Evolutionary conservation across 352 stramenopile genomes (phyloP).

Genomic region (Phytopythium mirpurense): DNA sequence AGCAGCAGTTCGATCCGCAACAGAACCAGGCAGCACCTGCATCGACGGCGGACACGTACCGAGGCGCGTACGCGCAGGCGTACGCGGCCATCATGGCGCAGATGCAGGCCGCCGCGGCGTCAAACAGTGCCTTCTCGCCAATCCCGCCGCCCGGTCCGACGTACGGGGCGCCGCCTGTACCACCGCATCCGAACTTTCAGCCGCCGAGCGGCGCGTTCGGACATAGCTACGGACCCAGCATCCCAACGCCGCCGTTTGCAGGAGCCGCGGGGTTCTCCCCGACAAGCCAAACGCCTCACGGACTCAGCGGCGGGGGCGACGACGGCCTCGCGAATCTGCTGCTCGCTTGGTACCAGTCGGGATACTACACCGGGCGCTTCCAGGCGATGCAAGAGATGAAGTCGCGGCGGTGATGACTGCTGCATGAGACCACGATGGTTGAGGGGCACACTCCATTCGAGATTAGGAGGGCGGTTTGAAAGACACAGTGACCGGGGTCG

Average conservation of each 20-base stretch:
- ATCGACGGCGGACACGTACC: conserved; percentile 42
- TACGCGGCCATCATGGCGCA: conserved; percentile 63
- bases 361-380: conserved; percentile 76
- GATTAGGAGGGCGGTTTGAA: too few relatives aligned
- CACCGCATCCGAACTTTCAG: neutral
- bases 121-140: neutral
- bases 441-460: too few relatives aligned
- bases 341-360: conserved; percentile 83
- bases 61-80: conserved; percentile 59
- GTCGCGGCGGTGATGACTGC: conserved; percentile 13
- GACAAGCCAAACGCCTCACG: conserved; percentile 5
- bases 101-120: conserved; percentile 23
- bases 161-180: neutral
- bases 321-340: conserved; percentile 70
- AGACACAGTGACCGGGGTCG: too few relatives aligned
- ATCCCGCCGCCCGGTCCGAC: neutral
- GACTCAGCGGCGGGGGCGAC: conserved; percentile 14
- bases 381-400: conserved; percentile 77
- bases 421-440: too few relatives aligned
- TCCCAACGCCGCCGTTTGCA: conserved; percentile 10
- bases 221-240: neutral
- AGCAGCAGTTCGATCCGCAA: conserved; percentile 10
- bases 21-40: conserved; percentile 5
- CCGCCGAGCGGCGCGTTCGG: neutral
- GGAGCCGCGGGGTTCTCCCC: conserved; percentile 8